A percentile compares a stretch with the other conserved stretches of the same genome.
These are phyloP conservation scores for Nannizzia gypsea DNA, from an alignment of 2,329 filamentous ascomycete genomes.

Conservation along the genomic window DNA sequence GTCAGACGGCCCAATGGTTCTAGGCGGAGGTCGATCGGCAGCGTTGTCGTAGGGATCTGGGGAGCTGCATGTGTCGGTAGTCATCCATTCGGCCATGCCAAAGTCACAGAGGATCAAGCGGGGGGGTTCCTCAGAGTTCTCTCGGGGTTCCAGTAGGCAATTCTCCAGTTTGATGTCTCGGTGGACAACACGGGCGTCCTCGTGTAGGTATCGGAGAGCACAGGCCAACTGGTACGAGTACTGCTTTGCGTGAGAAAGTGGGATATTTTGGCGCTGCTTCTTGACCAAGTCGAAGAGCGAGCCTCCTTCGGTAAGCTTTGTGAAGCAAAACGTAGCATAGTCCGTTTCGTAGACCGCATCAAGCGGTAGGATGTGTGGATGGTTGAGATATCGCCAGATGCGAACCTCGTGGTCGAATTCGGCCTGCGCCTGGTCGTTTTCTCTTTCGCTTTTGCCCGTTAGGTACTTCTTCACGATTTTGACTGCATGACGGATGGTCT, in stretches of 20 bases:
- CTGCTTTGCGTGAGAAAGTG: slow-evolving; percentile 42
- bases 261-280: slow-evolving; percentile 43
- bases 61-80: slow-evolving; percentile 42
- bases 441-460: slow-evolving; percentile 42
- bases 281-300: slow-evolving; percentile 53
- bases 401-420: slow-evolving; percentile 59
- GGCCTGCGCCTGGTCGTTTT: slow-evolving; percentile 54
- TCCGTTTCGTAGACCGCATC: slow-evolving; percentile 55
- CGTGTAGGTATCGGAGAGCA: slow-evolving; percentile 54
- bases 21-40: slow-evolving; percentile 36
- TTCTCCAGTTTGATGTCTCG: slow-evolving; percentile 60
- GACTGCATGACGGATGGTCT: slow-evolving; percentile 46
- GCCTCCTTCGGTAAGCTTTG: slow-evolving; percentile 50
- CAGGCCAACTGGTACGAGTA: slow-evolving; percentile 53
- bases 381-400: slow-evolving; percentile 54
- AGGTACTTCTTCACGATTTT: slow-evolving; percentile 56
- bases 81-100: slow-evolving; percentile 57
- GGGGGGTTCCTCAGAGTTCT: slow-evolving; percentile 29
- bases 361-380: slow-evolving; percentile 50
- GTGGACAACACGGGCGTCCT: slow-evolving; percentile 55
- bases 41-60: slow-evolving; percentile 39
- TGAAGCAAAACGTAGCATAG: slow-evolving; percentile 59
- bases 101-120: slow-evolving; percentile 55
- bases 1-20: slow-evolving; percentile 44
- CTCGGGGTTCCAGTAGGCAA: slow-evolving; percentile 40